Evolutionary conservation across 2,329 filamentous ascomycete species (phyloP).

Genomic region (Verticillium longisporum): DNA sequence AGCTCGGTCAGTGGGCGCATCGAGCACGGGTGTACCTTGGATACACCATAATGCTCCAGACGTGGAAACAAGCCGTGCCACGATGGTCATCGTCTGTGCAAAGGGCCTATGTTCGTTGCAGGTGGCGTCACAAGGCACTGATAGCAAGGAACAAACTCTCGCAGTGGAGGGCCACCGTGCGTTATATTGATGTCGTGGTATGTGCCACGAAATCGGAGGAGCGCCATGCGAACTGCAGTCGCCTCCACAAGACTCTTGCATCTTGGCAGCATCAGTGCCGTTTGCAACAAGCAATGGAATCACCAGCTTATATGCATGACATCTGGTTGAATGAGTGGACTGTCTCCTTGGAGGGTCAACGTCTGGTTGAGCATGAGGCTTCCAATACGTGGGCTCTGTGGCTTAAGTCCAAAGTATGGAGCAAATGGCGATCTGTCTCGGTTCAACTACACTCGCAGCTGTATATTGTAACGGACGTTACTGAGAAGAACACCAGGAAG

Average conservation of each 20-base stretch:
- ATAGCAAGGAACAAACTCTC: conserved; percentile 5
- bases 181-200: conserved; percentile 1
- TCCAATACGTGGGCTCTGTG: conserved; percentile 2
- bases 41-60: not conserved
- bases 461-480: conserved; percentile 10
- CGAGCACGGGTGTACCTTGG: not conserved
- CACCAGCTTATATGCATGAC: conserved; percentile 2
- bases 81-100: conserved; percentile 3
- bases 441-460: conserved; percentile 10
- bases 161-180: conserved; percentile 6
- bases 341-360: conserved; percentile 1
- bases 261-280: conserved; percentile 6
- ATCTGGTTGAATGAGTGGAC: conserved; percentile 11
- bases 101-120: conserved; percentile 7
- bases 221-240: not conserved
- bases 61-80: not conserved
- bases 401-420: conserved; percentile 8
- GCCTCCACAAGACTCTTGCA: not conserved
- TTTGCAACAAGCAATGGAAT: not conserved
- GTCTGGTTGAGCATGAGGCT: not conserved
- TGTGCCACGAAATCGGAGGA: conserved; percentile 3
- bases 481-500: conserved; percentile 9
- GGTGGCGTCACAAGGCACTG: conserved; percentile 7
- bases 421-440: conserved; percentile 9
- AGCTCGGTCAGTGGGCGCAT: not conserved